phyloP scores from a whole-genome alignment of 305 asterid species.

The Lippia alba region DNA sequence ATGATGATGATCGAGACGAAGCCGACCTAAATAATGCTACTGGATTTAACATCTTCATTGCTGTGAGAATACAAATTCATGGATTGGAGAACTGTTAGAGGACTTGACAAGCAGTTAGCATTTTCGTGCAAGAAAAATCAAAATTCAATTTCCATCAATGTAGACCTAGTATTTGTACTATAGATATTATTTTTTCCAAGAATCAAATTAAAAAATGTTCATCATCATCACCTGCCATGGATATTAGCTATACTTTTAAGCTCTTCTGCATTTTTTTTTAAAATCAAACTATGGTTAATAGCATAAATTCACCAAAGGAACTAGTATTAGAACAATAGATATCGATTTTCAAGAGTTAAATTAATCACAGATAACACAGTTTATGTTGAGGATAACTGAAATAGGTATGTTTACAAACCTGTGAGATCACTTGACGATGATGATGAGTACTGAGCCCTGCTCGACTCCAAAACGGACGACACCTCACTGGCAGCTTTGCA shows the following conservation, averaged over 20 bases:
- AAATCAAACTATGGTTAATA: too few species aligned
- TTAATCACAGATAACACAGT: too few species aligned
- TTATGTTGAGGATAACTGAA: conserved; percentile 3
- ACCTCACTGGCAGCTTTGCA: conserved; percentile 79
- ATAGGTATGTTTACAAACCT: conserved; percentile 45
- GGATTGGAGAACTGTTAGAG: conserved; percentile 27
- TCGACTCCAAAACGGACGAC: conserved; percentile 79
- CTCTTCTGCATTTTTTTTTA: too few species aligned
- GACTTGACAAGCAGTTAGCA: conserved; percentile 8
- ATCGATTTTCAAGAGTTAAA: too few species aligned
- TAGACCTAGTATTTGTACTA: background rate
- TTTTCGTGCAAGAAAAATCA: background rate
- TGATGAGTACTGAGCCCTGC: conserved; percentile 75
- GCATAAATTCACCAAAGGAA: too few species aligned
- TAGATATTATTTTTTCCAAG: background rate
- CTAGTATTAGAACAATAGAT: too few species aligned
- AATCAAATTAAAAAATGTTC: background rate
- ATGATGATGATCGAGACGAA: conserved; percentile 79
- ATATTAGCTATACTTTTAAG: too few species aligned
- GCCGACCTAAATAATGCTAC: conserved; percentile 80
- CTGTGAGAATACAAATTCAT: conserved; percentile 47
- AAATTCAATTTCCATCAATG: conserved; percentile 1
- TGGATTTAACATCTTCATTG: conserved; percentile 87
- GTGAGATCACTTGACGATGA: conserved; percentile 68
- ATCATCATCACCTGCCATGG: too few species aligned